These are phyloP conservation scores for Vicia sativa DNA, from an alignment of 306 rosid genomes.

Conservation along the genomic window DNA sequence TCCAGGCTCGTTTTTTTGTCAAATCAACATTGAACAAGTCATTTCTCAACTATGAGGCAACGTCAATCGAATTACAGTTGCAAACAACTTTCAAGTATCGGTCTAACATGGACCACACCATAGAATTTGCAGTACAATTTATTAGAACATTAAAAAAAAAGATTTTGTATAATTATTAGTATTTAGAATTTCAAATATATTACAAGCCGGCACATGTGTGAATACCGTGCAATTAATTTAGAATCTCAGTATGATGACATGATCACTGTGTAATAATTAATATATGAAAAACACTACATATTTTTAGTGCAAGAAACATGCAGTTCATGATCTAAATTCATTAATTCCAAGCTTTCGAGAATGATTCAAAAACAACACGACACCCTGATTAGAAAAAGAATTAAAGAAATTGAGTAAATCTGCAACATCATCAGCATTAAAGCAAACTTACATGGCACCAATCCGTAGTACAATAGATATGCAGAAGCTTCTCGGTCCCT, in stretches of 20 bases:
- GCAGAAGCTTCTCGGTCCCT: conserved; percentile 79
- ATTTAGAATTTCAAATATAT: background rate
- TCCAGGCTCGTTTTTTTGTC: background rate
- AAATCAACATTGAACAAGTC: background rate
- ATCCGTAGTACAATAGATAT: conserved; percentile 65
- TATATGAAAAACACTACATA: conserved; percentile 17
- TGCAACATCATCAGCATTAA: conserved; percentile 7
- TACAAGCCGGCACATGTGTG: background rate
- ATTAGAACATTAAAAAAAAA: background rate
- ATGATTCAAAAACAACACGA: background rate
- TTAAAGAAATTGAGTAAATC: background rate
- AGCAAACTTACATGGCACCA: conserved; percentile 72
- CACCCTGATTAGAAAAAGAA: background rate
- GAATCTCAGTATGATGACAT: conserved; percentile 11
- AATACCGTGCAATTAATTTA: conserved; percentile 31
- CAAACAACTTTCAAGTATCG: background rate
- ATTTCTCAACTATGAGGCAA: background rate
- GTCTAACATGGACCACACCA: background rate
- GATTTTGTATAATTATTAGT: background rate
- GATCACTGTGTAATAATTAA: conserved; percentile 9
- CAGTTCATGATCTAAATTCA: conserved; percentile 14
- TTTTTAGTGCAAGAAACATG: conserved; percentile 31
- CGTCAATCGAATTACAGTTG: background rate
- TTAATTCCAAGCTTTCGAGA: conserved; percentile 8
- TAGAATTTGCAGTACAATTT: background rate